A percentile compares a stretch with the other conserved stretches of the same genome.
Conservation (phyloP, 176 grass and related monocot species). For the Raddia distichophylla region DNA sequence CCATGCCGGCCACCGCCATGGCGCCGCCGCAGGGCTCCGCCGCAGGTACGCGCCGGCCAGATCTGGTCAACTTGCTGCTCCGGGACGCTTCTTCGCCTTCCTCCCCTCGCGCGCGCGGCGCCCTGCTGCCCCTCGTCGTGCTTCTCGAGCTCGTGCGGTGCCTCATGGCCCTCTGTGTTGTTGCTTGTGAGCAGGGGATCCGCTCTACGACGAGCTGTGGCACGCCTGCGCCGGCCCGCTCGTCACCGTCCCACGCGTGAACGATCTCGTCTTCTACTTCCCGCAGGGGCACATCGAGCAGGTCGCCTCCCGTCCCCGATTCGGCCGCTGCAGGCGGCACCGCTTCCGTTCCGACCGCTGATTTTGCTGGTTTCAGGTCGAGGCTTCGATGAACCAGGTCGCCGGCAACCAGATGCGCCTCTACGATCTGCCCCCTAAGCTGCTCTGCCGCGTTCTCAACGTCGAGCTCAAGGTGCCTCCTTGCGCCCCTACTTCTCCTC, state of each 20-base stretch:
- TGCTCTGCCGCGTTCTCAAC: constrained; percentile 88
- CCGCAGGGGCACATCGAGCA: constrained; percentile 98
- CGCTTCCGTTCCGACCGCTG: neutral
- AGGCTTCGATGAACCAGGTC: constrained; percentile 92
- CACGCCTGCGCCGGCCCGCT: constrained; percentile 88
- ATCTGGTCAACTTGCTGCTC: constrained; percentile 35
- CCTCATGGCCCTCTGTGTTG: neutral
- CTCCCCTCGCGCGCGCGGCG: no score
- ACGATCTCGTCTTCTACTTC: constrained; percentile 92
- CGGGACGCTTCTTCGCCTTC: neutral
- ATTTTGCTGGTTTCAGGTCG: constrained; percentile 58
- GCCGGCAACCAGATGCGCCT: constrained; percentile 74
- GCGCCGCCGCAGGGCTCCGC: constrained; percentile 32
- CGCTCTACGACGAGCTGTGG: constrained; percentile 88
- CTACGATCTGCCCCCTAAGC: constrained; percentile 82
- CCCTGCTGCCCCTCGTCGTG: neutral
- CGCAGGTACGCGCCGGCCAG: constrained; percentile 43
- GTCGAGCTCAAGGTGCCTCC: constrained; percentile 75
- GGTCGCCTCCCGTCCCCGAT: constrained; percentile 26
- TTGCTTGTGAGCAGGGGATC: constrained; percentile 45
- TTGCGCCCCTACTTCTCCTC: neutral
- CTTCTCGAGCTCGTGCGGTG: neutral
- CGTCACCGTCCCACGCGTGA: constrained; percentile 65
- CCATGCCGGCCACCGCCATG: constrained; percentile 42
- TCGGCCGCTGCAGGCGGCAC: neutral